Percentiles rank a stretch among this genome's conserved stretches.
Evolutionary conservation across 139 green algal genomes (phyloP).

Genomic region (Chlamydomonas incerta): DNA sequence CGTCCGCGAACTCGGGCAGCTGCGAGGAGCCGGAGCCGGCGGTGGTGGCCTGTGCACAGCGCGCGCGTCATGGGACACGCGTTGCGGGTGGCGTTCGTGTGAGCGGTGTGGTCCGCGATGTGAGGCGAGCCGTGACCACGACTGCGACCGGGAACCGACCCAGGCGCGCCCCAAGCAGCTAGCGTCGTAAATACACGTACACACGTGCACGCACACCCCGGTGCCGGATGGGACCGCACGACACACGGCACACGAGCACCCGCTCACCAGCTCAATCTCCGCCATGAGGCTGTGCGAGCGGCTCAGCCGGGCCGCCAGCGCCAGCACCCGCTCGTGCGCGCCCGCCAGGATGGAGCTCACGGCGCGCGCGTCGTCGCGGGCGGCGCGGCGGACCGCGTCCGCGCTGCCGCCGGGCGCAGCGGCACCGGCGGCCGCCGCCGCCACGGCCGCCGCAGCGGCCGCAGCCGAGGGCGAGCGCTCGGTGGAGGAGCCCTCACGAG

Average conservation of each 20-base stretch:
- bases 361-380: slow-evolving; percentile 10
- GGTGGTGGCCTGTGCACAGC: slow-evolving; percentile 17
- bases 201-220: too few species aligned
- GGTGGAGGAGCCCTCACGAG: background rate
- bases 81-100: too few species aligned
- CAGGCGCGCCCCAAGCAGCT: too few species aligned
- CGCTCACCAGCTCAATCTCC: slow-evolving; percentile 30
- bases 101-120: too few species aligned
- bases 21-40: background rate
- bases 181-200: too few species aligned
- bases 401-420: background rate
- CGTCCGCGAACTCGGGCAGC: slow-evolving; percentile 32
- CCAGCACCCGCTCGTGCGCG: slow-evolving; percentile 20
- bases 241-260: too few species aligned
- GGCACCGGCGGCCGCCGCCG: background rate
- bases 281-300: slow-evolving; percentile 33
- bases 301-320: slow-evolving; percentile 23
- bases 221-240: too few species aligned
- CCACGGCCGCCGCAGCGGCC: background rate
- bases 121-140: too few species aligned
- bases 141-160: too few species aligned
- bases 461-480: background rate
- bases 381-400: background rate
- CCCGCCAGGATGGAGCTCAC: slow-evolving; percentile 29
- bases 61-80: too few species aligned